Base-by-base conservation (phyloP, 495 filamentous ascomycete species). In the Schizothecium vesticola region DNA sequence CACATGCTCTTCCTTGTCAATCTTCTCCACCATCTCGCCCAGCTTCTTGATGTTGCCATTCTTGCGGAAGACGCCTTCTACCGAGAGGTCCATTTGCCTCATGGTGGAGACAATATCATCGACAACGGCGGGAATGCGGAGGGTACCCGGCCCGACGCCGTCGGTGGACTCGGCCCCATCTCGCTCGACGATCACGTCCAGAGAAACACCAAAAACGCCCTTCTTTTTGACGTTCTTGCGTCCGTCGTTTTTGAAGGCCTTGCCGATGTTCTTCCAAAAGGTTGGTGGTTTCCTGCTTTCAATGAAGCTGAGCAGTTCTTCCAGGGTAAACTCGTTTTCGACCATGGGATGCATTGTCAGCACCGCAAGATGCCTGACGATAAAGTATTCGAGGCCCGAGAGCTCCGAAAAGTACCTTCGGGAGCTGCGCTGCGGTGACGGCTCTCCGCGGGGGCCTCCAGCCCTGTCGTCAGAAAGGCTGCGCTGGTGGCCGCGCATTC, bases 61-160 rank as follows among this genome's bases (percentile, higher is more conserved):
- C 84, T 99, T 99, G 65, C 95, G 90, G 86, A 99, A 99, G 59
- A 99, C 94, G 74, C 96, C 96, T 75, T 99, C 95, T 9, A 98
- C 92, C 21, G 93, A 96, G 85, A 99, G 96, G 79, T 99, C 95
- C 93, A 98, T 99, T 75, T 92, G 94, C 70, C 92, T 88, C 92
- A 99, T 95, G 28, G 94, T 92, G 6, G 91, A 91, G 16, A 98
- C 87, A 26, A 93, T 87, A 73, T 98, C 96, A 74, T 98, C 93
- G 43, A 99, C 85, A 65, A 99, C 83, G 2, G 91, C 89, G 16
- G 95, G 95, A 55, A 98, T 91, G 65, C 91, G 89, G 29, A 99
- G 83, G 61, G 91, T 88, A 43, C 93, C 94, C 21, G 95, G 95
- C 10, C 96, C 95, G 66, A 99, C 91, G 24, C 96, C 96, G 75